Conservation (phyloP, 805 yeast species). For the Hanseniaspora nectarophila region DNA sequence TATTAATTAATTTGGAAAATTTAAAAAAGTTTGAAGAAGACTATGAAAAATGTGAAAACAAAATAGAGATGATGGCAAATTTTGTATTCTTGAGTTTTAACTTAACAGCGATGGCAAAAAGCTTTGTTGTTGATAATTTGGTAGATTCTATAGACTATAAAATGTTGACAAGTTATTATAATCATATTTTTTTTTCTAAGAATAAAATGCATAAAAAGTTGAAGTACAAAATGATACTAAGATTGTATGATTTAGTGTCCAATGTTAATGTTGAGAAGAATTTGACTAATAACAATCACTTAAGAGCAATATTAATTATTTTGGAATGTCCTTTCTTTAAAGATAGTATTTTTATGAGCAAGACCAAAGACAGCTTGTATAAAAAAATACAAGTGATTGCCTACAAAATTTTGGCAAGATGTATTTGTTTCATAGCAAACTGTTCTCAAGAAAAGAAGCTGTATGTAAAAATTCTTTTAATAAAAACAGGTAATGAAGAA, state of each 20-base stretch:
- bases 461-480: neutral
- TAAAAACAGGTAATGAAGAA: neutral
- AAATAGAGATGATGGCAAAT: neutral
- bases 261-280: neutral
- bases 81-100: neutral
- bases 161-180: neutral
- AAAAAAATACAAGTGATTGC: conserved; percentile 36
- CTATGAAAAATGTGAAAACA: neutral
- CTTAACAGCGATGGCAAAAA: neutral
- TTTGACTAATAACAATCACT: neutral
- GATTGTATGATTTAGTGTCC: neutral
- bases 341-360: conserved; percentile 25
- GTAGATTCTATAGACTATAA: neutral
- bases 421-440: conserved; percentile 55
- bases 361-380: neutral
- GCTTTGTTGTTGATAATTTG: neutral
- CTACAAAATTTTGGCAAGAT: conserved; percentile 59
- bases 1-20: neutral
- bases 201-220: neutral
- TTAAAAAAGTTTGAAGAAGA: neutral
- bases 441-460: neutral
- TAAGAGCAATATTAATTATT: conserved; percentile 52
- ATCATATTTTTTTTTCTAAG: neutral
- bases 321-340: conserved; percentile 57
- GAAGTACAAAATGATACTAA: neutral